Base-by-base conservation (phyloP, 352 stramenopile genomes). In the Plasmopara halstedii region DNA sequence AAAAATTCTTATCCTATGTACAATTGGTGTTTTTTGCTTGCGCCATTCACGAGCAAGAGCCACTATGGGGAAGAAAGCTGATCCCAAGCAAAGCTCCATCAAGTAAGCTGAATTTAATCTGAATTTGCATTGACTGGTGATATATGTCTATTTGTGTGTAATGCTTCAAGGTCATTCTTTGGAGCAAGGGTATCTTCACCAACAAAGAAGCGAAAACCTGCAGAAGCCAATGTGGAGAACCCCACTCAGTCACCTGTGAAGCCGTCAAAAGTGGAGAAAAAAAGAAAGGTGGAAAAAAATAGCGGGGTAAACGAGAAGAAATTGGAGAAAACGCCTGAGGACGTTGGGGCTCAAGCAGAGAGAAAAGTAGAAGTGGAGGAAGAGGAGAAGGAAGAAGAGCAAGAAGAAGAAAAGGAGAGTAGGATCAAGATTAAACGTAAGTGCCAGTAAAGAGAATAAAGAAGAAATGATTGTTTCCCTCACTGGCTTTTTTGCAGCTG, bases 61-160 rank as follows among this genome's bases (percentile, higher is more conserved):
- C n/a, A 34, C 9, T 20, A 72, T 72, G 62, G 54, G 10, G n/a
- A 64, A 53, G 50, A 72, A 65, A 63, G 42, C 21, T 21, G 32
- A 29, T 7, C 21, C 52, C 26, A 80, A 70, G 53, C 77, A 88
- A 62, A 56, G 67, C 42, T 83, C 74, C 21, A 85, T 88, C 66
- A 76, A 42, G 72, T 86, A 67, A 37, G 70, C 64, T 6, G 17
- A 4, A 6, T 17, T 5, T 32, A 33, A 34, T 20, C 14, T 6
- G 15, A 29, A 3, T 33, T n/a, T 38, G 0, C 3, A 2, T 2
- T 4, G 17, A 10, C 10, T 39, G 18, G 25, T 22, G 13, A 6
- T 38, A 4, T n/a, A n/a, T n/a, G n/a, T 38, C 18, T 31, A 14
- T 33, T 4, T 22, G 3, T 13, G 4, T 50, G 22, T 39, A 21